Base-by-base conservation (phyloP, 371 early-diverging fungal genomes). In the Mucor circinelloides region DNA sequence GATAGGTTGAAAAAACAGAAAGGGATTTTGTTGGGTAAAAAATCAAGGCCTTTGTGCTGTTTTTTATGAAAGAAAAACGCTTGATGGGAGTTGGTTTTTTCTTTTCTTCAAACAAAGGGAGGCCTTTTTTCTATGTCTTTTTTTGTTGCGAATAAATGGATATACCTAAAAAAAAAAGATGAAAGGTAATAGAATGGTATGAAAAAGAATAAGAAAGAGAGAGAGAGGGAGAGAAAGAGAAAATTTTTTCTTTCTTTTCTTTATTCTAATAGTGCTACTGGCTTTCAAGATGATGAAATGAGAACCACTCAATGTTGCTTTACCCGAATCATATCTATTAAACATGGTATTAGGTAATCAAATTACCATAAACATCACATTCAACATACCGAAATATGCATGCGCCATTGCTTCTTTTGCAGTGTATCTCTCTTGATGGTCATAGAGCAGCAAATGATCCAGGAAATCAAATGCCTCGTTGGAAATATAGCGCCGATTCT, bases 401-500 rank as follows among this genome's bases (percentile, higher is more conserved):
- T 98, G 97, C 54, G 73, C 79, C 97, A 99, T 97, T 5, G 98
- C 98, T 81, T 98, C 98, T 62, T 87, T 86, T 46, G 99, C 95
- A 15, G 97, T 99, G 62, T 95, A 81, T 54, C 99, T 89, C 72
- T 95, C 95, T 75, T 97, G 96, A 77, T 99, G 99, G 79, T 99
- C 99, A 80, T 99, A 99, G 44, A 91, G 87, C 56, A 99, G 86
- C 64, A 99, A 83, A 66, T 93, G 87, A 76, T 97, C 97, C 68
- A 99, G 80, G 67, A 99, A 94, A 75, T 97, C 97, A 63, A 99
- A 85, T 3, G 97, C 93, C 61, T 95, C 97, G n/a, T 92, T 90
- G 34, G 93, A 90, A 50, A 95, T 92, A 73, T 91, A 95, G 58
- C 92, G 89, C 78, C 93, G 88, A 80, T 98, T 99, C 54, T 94